Base-by-base conservation (phyloP, 768 basidiomycete genomes). In the Auricularia heimuer region DNA sequence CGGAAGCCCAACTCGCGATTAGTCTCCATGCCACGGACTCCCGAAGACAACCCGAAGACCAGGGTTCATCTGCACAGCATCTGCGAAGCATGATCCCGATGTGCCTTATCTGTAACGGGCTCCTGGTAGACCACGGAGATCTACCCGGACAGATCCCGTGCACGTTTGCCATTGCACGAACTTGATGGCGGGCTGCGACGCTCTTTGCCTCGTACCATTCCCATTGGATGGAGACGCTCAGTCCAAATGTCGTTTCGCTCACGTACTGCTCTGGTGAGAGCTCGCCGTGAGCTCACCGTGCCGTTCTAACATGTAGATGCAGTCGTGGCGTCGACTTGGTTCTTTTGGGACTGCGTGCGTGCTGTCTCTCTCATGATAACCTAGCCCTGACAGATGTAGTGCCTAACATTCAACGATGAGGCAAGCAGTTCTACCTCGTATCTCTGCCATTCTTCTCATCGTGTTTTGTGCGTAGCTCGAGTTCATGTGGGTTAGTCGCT, bases 401-500 rank as follows among this genome's bases (percentile, higher is more conserved):
- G 47, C 16, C 21, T 51, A 21, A 51, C 47, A 18, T 51, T 51
- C 47, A 51, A 51, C 47, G 47, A 51, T 51, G 47, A 51, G 16
- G 47, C 18, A 51, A 16, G 47, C 47, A 42, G 29, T 29, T 29
- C 29, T 29, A 29, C 29, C 29, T 29, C 29, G 29, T 45, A 11
- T 18, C 11, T 45, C 44, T 10, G 18, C 18, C 11, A 45, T 1
- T 3, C 18, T 45, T 11, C 44, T 45, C 44, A 45, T 45, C 44
- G 44, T 45, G 18, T 45, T 11, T 18, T 18, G 44, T 45, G 18
- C 44, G 7, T 24, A 60, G 56, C 10, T 60, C 10, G 56, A 60
- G 56, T 60, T 60, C 56, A 60, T 60, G 29, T 60, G 56, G 56
- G 56, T 33, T 12, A 24, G 56, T 51, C 56, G 24, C 56, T 33